Evolutionary conservation across 768 basidiomycete species (phyloP).

Genomic region (Russula abietina): DNA sequence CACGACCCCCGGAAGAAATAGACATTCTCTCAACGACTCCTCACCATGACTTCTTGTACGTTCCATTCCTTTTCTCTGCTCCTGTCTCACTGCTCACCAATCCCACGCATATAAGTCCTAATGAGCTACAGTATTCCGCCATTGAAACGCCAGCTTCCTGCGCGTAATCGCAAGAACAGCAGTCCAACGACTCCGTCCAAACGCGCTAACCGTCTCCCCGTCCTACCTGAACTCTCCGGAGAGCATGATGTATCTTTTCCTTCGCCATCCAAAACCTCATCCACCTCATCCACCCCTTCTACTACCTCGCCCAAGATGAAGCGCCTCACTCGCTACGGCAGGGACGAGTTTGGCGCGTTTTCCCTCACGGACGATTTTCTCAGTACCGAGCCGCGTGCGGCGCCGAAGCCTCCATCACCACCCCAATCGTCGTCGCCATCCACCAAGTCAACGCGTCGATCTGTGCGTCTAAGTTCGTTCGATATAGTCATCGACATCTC

Average conservation of each 20-base stretch:
- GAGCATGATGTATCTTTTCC: conserved; percentile 23
- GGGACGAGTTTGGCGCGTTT: conserved; percentile 24
- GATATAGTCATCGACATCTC: conserved; percentile 19
- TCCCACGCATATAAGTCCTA: conserved; percentile 1
- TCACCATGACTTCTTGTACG: conserved; percentile 2
- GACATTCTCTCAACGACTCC: not conserved
- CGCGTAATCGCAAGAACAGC: conserved; percentile 19
- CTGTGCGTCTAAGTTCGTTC: conserved; percentile 14
- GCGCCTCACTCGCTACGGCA: conserved; percentile 24
- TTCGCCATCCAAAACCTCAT: conserved; percentile 20
- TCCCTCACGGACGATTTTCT: conserved; percentile 3
- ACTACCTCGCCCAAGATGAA: conserved; percentile 16
- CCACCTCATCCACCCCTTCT: conserved; percentile 11
- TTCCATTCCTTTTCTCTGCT: not conserved
- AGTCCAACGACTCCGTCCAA: conserved; percentile 19
- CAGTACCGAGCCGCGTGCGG: conserved; percentile 2
- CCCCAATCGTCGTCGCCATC: not conserved
- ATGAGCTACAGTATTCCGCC: conserved; percentile 8
- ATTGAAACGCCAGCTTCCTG: conserved; percentile 18
- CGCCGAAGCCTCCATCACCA: not conserved
- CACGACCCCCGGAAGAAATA: not conserved
- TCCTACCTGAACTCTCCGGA: conserved; percentile 29
- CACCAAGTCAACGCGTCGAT: not conserved
- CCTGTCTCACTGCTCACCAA: not conserved
- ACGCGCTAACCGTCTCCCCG: conserved; percentile 30